A percentile compares a stretch with the other conserved stretches of the same genome.
phyloP scores from a whole-genome alignment of 345 rosid species.

The Lumnitzera littorea region DNA sequence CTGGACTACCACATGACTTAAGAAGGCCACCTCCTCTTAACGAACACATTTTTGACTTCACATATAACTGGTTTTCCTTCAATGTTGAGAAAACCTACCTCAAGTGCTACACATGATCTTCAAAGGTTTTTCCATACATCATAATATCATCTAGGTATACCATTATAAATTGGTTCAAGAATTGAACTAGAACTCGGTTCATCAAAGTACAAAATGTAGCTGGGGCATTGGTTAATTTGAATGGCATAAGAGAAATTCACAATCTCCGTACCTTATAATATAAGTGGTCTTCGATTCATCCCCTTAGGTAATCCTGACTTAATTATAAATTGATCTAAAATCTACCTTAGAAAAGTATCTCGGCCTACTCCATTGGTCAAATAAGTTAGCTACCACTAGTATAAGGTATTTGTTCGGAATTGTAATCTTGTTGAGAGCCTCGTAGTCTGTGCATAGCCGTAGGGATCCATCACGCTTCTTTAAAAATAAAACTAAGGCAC shows the following conservation, averaged over 20 bases:
- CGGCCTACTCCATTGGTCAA: background rate
- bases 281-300: constrained; percentile 5
- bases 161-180: too few species aligned
- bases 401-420: too few species aligned
- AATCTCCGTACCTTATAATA: constrained; percentile 1
- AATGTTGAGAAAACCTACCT: too few species aligned
- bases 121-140: too few species aligned
- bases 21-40: background rate
- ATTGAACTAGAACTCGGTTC: background rate
- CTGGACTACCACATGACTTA: background rate
- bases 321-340: constrained; percentile 6
- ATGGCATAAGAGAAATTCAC: constrained; percentile 2
- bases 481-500: background rate
- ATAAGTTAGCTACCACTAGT: background rate
- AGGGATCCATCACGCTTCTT: background rate
- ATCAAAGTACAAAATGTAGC: background rate
- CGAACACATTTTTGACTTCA: background rate
- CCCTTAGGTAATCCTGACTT: constrained; percentile 3
- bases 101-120: too few species aligned
- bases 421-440: too few species aligned
- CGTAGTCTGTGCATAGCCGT: too few species aligned
- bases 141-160: too few species aligned
- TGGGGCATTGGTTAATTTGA: too few species aligned
- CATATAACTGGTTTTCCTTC: too few species aligned
- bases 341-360: constrained; percentile 4